phyloP scores from a whole-genome alignment of 202 grass and related monocot species.

The Zizania palustris region DNA sequence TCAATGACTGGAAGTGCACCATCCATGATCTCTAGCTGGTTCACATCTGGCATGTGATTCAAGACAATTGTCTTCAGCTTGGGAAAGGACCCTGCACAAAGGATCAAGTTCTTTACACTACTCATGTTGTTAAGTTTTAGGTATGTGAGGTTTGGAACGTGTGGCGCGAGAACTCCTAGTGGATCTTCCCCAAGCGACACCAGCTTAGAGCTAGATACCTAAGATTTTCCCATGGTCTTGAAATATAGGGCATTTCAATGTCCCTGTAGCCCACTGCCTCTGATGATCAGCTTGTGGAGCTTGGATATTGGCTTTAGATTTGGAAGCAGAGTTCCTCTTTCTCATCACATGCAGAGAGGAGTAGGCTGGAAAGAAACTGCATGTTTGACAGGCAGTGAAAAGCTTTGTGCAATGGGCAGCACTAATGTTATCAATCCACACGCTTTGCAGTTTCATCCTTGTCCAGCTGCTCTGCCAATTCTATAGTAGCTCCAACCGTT shows the following conservation, averaged over 20 bases:
- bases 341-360: constrained; percentile 35
- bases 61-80: constrained; percentile 36
- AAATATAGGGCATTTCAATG: too few species aligned
- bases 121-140: too few species aligned
- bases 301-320: background rate
- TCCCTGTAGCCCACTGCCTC: too few species aligned
- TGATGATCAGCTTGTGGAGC: constrained; percentile 35
- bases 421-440: constrained; percentile 43
- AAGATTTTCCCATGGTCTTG: too few species aligned
- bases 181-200: too few species aligned
- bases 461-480: constrained; percentile 32
- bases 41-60: constrained; percentile 36
- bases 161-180: too few species aligned
- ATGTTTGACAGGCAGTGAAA: constrained; percentile 43
- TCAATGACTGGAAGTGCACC: constrained; percentile 42
- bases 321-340: constrained; percentile 42
- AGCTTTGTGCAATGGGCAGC: constrained; percentile 27
- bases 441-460: constrained; percentile 31
- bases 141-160: too few species aligned
- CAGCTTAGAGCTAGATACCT: too few species aligned
- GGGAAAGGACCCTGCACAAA: constrained; percentile 44
- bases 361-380: constrained; percentile 32
- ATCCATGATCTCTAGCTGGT: constrained; percentile 38
- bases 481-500: constrained; percentile 31
- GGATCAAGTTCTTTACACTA: too few species aligned